Evolutionary conservation across 192 early-diverging fungal species (phyloP).

Genomic region (Gaertneriomyces sp.): DNA sequence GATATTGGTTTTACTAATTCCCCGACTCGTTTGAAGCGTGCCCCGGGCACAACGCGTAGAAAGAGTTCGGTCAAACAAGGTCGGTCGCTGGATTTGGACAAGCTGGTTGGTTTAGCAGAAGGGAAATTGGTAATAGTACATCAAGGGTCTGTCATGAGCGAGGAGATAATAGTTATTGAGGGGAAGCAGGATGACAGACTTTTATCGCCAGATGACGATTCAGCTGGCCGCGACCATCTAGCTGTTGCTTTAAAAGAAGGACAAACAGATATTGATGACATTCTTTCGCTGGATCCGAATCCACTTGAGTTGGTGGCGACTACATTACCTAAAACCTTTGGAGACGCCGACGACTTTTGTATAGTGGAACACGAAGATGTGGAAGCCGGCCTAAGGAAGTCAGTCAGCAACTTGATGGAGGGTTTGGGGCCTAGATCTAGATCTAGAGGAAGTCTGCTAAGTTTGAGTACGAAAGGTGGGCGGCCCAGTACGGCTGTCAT

Average conservation of each 20-base stretch:
- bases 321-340: not conserved
- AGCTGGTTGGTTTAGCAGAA: not conserved
- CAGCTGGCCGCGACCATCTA: not conserved
- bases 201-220: not conserved
- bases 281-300: conserved; percentile 15
- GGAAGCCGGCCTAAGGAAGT: too few species aligned
- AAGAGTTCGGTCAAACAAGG: not conserved
- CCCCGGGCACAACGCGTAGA: not conserved
- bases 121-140: not conserved
- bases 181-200: not conserved
- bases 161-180: not conserved
- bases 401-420: too few species aligned
- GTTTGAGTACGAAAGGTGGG: too few species aligned
- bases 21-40: not conserved
- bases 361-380: not conserved
- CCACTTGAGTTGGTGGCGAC: conserved; percentile 1
- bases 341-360: conserved; percentile 11
- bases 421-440: too few species aligned
- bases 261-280: conserved; percentile 19
- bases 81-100: not conserved
- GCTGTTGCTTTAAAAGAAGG: not conserved
- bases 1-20: not conserved
- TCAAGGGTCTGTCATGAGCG: not conserved
- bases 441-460: too few species aligned
- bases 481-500: too few species aligned